phyloP scores from a whole-genome alignment of 495 filamentous ascomycete species.

The Hypoxylon fragiforme region DNA sequence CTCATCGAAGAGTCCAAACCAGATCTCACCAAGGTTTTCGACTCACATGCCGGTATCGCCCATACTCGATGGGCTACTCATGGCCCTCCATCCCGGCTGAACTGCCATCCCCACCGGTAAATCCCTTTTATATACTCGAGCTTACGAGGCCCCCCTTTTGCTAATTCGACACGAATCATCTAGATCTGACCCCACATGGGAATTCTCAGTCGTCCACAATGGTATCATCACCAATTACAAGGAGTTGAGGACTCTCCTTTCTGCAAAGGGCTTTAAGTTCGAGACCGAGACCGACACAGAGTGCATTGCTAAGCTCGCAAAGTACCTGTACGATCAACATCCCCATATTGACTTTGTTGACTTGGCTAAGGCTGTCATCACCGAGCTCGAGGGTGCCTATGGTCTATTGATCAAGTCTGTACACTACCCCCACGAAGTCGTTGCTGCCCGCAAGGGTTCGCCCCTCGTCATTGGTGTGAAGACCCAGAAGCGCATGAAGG shows the following conservation, averaged over 20 bases:
- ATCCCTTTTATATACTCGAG: slow-evolving; percentile 33
- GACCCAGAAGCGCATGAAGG: slow-evolving; percentile 98
- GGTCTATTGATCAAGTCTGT: slow-evolving; percentile 96
- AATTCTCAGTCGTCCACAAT: slow-evolving; percentile 98
- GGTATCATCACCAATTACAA: slow-evolving; percentile 99
- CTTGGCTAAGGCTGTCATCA: slow-evolving; percentile 94
- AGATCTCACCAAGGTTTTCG: slow-evolving; percentile 88
- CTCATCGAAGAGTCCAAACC: slow-evolving; percentile 83
- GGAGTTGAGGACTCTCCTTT: slow-evolving; percentile 90
- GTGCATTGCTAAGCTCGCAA: slow-evolving; percentile 97
- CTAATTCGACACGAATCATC: slow-evolving; percentile 21
- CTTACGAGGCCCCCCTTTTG: slow-evolving; percentile 36
- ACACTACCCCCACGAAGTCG: slow-evolving; percentile 96
- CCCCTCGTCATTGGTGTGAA: slow-evolving; percentile 94
- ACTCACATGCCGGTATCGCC: slow-evolving; percentile 96
- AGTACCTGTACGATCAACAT: slow-evolving; percentile 97
- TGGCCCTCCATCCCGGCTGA: slow-evolving; percentile 86
- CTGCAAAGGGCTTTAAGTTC: slow-evolving; percentile 94
- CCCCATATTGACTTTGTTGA: slow-evolving; percentile 94
- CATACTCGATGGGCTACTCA: slow-evolving; percentile 99
- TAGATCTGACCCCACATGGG: slow-evolving; percentile 79
- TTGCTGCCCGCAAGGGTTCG: slow-evolving; percentile 97
- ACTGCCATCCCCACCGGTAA: slow-evolving; percentile 98
- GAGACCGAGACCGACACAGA: slow-evolving; percentile 99
- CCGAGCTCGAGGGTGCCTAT: slow-evolving; percentile 96